A percentile compares a stretch with the other conserved stretches of the same genome.
Conservation (phyloP, 805 yeast genomes). For the Yamadazyma phyllophila region DNA sequence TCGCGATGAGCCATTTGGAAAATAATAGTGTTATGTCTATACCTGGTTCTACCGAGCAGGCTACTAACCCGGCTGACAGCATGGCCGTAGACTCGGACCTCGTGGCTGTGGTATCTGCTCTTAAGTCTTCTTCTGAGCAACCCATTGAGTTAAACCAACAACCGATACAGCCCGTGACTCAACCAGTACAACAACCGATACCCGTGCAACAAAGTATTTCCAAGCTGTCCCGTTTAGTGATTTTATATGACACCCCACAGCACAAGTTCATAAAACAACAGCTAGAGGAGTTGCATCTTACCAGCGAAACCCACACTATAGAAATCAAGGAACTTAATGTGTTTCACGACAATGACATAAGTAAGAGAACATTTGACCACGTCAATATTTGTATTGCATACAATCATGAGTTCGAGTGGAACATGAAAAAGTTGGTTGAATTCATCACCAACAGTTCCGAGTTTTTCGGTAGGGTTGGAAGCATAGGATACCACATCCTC, state of each 20-base stretch:
- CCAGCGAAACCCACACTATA: conserved; percentile 17
- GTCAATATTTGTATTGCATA: conserved; percentile 33
- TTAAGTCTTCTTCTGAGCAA: not conserved
- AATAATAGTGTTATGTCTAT: not conserved
- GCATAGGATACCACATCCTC: conserved; percentile 34
- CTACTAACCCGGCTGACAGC: not conserved
- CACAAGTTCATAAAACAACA: conserved; percentile 27
- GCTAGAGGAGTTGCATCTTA: conserved; percentile 21
- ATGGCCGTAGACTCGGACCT: conserved; percentile 10
- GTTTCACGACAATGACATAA: not conserved
- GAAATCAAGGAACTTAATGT: conserved; percentile 18
- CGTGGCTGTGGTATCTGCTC: conserved; percentile 2
- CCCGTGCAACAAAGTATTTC: not conserved
- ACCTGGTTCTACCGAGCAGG: not conserved
- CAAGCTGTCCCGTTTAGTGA: conserved; percentile 13
- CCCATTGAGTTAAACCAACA: too few relatives aligned
- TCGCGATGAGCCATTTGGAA: conserved; percentile 8
- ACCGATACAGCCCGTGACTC: not conserved
- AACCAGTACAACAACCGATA: not conserved
- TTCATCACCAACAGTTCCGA: conserved; percentile 20
- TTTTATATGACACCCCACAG: conserved; percentile 27
- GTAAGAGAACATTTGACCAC: conserved; percentile 14
- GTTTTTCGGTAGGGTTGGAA: conserved; percentile 16
- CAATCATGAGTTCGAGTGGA: conserved; percentile 25
- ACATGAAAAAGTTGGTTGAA: conserved; percentile 19